Base-by-base conservation (phyloP, 495 filamentous ascomycete species). In the Niebla homalea region DNA sequence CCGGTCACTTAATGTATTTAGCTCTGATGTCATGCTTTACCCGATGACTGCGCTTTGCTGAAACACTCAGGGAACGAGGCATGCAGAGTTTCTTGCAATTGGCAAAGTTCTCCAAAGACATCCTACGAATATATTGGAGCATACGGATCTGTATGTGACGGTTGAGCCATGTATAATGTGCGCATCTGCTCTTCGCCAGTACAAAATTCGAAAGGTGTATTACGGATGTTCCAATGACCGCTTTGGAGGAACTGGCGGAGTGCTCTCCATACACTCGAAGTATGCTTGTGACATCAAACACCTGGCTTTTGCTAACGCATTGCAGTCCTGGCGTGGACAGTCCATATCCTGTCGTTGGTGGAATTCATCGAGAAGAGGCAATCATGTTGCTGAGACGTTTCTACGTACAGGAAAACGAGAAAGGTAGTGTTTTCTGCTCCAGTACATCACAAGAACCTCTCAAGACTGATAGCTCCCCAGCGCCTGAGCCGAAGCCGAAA, bases 91-190 rank as follows among this genome's bases (percentile, higher is more conserved):
- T 57, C 73, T 95, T 60, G 92, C 87, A 18, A 74, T 98, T 29
- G 77, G 76, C 40, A 62, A 74, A 36, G 73, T 84, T 52, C 70
- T 86, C 12, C 63, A 65, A 43, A 65, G 57, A 14, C 64, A 84
- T 57, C 75, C 79, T 8, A 69, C 72, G 5, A 72, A 69, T 7
- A 70, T 86, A 47, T 70, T 97, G 55, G 60, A 65, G 22, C 75
- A 84, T 36, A 87, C 83, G 38, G 80, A 83, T 57, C 76, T 97
- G 25, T 98, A 98, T 63, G 92, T 98, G 29, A 97, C 92, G 0
- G 89, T 97, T 44, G 92, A 98, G 62, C 92, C 92, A 2, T 98
- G 92, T 62, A 81, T 98, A 59, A 98, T 98, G 92, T 98, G 92
- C 60, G 90, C 92, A 2, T 88, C 87, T n/a, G 76, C 89, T 23